A percentile compares a stretch with the other conserved stretches of the same genome.
Conservation (phyloP, 495 filamentous ascomycete genomes). For the Aspergillus indologenus region DNA sequence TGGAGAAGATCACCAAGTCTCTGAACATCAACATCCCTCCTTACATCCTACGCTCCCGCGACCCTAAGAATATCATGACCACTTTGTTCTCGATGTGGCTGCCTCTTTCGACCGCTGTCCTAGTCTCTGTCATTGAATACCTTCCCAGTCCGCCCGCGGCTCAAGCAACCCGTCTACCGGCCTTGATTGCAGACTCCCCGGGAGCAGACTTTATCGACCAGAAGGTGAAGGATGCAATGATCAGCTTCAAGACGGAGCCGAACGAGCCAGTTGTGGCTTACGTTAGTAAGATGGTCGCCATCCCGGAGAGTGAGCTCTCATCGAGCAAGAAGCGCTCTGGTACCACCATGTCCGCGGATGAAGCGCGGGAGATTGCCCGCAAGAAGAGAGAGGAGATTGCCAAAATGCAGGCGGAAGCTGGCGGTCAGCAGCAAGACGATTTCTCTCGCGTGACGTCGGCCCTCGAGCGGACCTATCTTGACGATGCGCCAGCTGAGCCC, state of each 20-base stretch:
- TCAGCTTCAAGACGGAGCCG: constrained; percentile 65
- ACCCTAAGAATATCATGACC: constrained; percentile 77
- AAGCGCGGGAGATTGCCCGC: constrained; percentile 82
- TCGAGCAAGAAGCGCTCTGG: constrained; percentile 68
- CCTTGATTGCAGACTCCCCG: constrained; percentile 76
- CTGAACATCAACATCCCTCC: constrained; percentile 77
- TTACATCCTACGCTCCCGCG: constrained; percentile 79
- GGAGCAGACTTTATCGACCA: constrained; percentile 66
- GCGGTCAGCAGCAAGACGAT: constrained; percentile 39
- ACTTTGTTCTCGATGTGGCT: constrained; percentile 88
- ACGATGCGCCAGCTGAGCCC: constrained; percentile 36
- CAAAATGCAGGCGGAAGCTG: constrained; percentile 61
- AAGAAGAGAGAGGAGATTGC: constrained; percentile 86
- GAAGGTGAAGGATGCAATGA: constrained; percentile 71
- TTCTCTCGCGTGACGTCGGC: constrained; percentile 49
- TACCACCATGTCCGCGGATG: constrained; percentile 71
- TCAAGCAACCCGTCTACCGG: constrained; percentile 77
- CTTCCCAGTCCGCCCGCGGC: constrained; percentile 83
- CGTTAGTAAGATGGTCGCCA: constrained; percentile 96
- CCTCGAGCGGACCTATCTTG: constrained; percentile 31
- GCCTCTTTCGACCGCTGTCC: constrained; percentile 84
- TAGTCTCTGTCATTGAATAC: constrained; percentile 91
- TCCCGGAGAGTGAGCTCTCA: constrained; percentile 85
- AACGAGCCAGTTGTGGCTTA: constrained; percentile 86
- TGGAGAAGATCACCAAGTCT: constrained; percentile 95